Percentiles rank a stretch among this genome's conserved stretches.
Evolutionary conservation across 1,139 yeast genomes (phyloP).

Genomic region (Citeromyces siamensis): DNA sequence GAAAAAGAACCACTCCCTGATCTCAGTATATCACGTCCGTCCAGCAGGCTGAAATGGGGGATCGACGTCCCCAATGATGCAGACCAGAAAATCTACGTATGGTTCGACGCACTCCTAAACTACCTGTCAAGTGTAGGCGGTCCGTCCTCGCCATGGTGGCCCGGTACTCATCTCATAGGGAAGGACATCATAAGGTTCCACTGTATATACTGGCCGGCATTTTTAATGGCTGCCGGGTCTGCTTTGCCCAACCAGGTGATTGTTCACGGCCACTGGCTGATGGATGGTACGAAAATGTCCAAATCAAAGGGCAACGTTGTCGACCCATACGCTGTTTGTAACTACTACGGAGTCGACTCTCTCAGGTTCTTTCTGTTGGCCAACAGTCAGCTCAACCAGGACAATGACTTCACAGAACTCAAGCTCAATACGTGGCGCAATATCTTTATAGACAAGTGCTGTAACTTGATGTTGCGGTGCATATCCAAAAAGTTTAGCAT

Average conservation of each 20-base stretch:
- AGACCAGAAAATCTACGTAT: constrained; percentile 76
- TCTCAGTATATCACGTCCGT: constrained; percentile 77
- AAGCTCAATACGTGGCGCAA: constrained; percentile 44
- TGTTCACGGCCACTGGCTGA: constrained; percentile 93
- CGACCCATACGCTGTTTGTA: constrained; percentile 60
- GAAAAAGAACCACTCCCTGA: constrained; percentile 38
- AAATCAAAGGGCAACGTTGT: constrained; percentile 93
- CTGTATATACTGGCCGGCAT: constrained; percentile 90
- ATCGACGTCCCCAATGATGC: constrained; percentile 77
- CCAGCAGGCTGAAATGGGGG: constrained; percentile 76
- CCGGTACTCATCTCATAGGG: constrained; percentile 72
- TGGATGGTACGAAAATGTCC: constrained; percentile 87
- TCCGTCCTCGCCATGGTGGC: constrained; percentile 29
- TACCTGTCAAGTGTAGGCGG: constrained; percentile 63
- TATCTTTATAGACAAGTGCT: constrained; percentile 66
- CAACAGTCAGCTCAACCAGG: constrained; percentile 63
- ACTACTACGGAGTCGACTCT: constrained; percentile 59
- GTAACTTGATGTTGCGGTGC: constrained; percentile 63
- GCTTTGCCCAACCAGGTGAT: constrained; percentile 61
- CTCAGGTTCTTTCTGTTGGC: constrained; percentile 68
- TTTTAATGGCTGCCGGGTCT: constrained; percentile 70
- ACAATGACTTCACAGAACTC: constrained; percentile 64
- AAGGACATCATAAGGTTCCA: constrained; percentile 87
- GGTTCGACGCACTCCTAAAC: constrained; percentile 93
- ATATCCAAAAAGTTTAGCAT: constrained; percentile 63